A percentile compares a stretch with the other conserved stretches of the same genome.
Evolutionary conservation across 2,329 filamentous ascomycete genomes (phyloP).

Genomic region (Monosporascus cannonballus): DNA sequence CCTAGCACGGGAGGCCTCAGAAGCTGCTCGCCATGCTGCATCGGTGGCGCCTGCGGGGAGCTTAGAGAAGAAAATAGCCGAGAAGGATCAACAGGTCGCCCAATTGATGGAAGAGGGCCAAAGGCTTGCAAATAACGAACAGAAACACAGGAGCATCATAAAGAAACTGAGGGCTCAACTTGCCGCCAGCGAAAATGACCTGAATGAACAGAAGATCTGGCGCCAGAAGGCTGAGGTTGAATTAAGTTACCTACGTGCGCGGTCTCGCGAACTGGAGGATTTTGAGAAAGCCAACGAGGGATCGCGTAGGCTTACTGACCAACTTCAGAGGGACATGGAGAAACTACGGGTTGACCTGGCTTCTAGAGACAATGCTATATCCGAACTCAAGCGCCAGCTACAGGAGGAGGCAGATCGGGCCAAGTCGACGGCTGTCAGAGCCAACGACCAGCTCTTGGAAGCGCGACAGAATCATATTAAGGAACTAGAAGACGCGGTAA

Average conservation of each 20-base stretch:
- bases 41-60: slow-evolving; percentile 58
- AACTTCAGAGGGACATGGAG: slow-evolving; percentile 39
- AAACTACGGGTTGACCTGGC: slow-evolving; percentile 56
- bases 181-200: slow-evolving; percentile 58
- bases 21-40: slow-evolving; percentile 65
- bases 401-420: slow-evolving; percentile 61
- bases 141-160: slow-evolving; percentile 76
- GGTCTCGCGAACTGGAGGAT: slow-evolving; percentile 43
- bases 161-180: slow-evolving; percentile 71
- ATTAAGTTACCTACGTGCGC: slow-evolving; percentile 37
- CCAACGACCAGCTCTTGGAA: slow-evolving; percentile 61
- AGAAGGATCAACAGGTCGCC: slow-evolving; percentile 87
- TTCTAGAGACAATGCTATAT: slow-evolving; percentile 57
- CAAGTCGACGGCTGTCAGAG: slow-evolving; percentile 60
- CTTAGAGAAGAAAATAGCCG: slow-evolving; percentile 71
- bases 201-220: slow-evolving; percentile 52
- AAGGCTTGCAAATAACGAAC: slow-evolving; percentile 76
- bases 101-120: slow-evolving; percentile 88
- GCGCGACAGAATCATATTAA: slow-evolving; percentile 49
- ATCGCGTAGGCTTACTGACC: slow-evolving; percentile 19
- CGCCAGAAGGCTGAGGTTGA: slow-evolving; percentile 54
- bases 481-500: slow-evolving; percentile 51
- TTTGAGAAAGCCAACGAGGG: slow-evolving; percentile 50
- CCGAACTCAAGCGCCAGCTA: slow-evolving; percentile 64
- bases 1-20: slow-evolving; percentile 71